Base-by-base conservation (phyloP, 805 yeast species). In the Pichia kluyveri region DNA sequence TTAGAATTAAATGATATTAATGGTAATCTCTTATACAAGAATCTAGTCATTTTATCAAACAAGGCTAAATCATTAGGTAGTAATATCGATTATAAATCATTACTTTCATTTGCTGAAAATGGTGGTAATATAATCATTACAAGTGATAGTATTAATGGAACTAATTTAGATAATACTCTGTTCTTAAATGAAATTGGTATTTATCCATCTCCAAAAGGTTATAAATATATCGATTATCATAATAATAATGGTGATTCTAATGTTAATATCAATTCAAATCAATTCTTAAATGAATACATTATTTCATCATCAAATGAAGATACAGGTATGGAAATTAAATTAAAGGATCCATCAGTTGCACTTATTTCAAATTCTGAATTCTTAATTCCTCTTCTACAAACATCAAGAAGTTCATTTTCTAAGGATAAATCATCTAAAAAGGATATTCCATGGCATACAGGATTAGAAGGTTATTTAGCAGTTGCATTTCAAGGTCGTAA, bases 181-280 rank as follows among this genome's bases (percentile, higher is more conserved):
- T 82, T 84, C 57, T 74, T 87, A 54, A 78, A 80, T 58, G 88
- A 90, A 61, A 67, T 90, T 54, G 99, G 96, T 32, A 81, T 93
- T 45, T 77, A 72, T 58, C 86, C 96, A 49, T 76, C 93, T 43
- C 95, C 96, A 50, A 84, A 79, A 60, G 82, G 79, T 44, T 80
- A 77, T 62, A 63, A 69, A 46, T 68, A 83, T 41, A 63, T 73
- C 8, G 96, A 89, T 63, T 82, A 84, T 63, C 87, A 19, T 19
- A 19, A 87, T 67, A 60, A 64, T 49, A 56, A 62, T 41, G 52
- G 49, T 8, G 54, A 65, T 32, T 59, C 65, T 14, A 49, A 57
- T 7, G 11, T 17, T 17, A 28, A 10, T 17, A 14, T 28, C 3
- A 18, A n/a, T 9, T 30, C 15, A 7, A 11, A 28, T 12, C 19